Conservation (phyloP, 2,329 filamentous ascomycete genomes). For the Beauveria brongniartii region DNA sequence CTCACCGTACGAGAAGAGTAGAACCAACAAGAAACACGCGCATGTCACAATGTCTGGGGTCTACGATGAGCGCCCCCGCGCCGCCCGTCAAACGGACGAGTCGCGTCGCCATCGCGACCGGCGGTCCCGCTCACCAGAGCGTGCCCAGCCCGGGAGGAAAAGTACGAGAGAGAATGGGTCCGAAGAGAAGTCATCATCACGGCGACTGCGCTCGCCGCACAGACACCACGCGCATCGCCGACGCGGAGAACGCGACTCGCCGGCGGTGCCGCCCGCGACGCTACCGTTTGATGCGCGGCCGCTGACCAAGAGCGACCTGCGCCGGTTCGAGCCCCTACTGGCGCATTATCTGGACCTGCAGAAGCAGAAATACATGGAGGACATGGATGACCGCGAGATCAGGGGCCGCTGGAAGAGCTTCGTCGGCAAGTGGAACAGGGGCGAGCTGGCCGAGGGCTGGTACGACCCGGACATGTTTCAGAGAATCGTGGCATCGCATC, state of each 20-base stretch:
- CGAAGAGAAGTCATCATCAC: constrained; percentile 2
- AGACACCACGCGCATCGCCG: constrained; percentile 8
- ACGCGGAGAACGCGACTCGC: constrained; percentile 9
- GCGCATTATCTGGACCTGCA: constrained; percentile 83
- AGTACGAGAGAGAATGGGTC: constrained; percentile 1
- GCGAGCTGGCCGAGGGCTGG: constrained; percentile 83
- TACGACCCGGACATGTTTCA: constrained; percentile 71
- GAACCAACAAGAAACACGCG: no score
- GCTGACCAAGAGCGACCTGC: constrained; percentile 62
- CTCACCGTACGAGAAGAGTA: background rate
- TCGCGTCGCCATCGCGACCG: constrained; percentile 5
- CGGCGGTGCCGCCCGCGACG: background rate
- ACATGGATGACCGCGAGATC: constrained; percentile 65
- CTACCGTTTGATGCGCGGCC: constrained; percentile 60
- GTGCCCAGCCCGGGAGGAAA: background rate
- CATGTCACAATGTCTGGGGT: background rate
- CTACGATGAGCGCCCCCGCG: background rate
- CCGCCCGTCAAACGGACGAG: background rate
- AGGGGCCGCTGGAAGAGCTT: constrained; percentile 93
- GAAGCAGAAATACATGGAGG: constrained; percentile 63
- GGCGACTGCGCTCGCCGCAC: constrained; percentile 9
- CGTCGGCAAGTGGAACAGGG: constrained; percentile 81
- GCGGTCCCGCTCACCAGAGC: constrained; percentile 13
- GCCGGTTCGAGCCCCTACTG: constrained; percentile 61
- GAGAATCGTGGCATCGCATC: constrained; percentile 24